Evolutionary conservation across 2,329 filamentous ascomycete species (phyloP).

Genomic region (Cercospora nicotianae): DNA sequence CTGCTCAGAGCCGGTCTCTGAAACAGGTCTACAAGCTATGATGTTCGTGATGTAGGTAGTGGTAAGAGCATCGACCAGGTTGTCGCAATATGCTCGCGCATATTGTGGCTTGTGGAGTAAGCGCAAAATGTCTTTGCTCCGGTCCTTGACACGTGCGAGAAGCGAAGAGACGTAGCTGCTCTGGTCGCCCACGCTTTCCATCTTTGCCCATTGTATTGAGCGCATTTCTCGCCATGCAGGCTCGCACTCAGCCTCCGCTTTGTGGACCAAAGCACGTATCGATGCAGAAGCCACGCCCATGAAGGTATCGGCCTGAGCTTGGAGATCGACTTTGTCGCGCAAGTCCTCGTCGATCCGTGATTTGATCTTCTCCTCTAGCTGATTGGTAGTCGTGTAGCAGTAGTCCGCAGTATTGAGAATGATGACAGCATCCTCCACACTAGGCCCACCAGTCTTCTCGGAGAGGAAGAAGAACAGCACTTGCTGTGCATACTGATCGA

Average conservation of each 20-base stretch:
- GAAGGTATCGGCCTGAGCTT: slow-evolving; percentile 91
- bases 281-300: slow-evolving; percentile 90
- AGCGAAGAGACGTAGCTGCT: slow-evolving; percentile 88
- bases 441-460: slow-evolving; percentile 58
- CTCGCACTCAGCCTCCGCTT: slow-evolving; percentile 79
- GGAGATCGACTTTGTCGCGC: slow-evolving; percentile 75
- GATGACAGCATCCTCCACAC: slow-evolving; percentile 74
- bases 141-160: slow-evolving; percentile 68
- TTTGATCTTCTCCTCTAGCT: slow-evolving; percentile 93
- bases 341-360: slow-evolving; percentile 81
- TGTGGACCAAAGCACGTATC: slow-evolving; percentile 78
- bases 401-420: slow-evolving; percentile 97
- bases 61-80: slow-evolving; percentile 85
- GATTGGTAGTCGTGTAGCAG: slow-evolving; percentile 89
- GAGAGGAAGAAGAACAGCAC: slow-evolving; percentile 74
- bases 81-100: slow-evolving; percentile 89
- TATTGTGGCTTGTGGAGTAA: slow-evolving; percentile 89
- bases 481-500: slow-evolving; percentile 93
- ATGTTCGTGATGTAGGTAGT: slow-evolving; percentile 79
- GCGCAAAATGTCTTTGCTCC: slow-evolving; percentile 71
- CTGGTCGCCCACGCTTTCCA: slow-evolving; percentile 91
- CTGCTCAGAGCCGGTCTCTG: slow-evolving; percentile 93
- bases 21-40: slow-evolving; percentile 85
- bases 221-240: slow-evolving; percentile 94
- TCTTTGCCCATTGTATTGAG: slow-evolving; percentile 90